Conservation (phyloP, 2,329 filamentous ascomycete genomes). For the Rhynchosporium secalis region DNA sequence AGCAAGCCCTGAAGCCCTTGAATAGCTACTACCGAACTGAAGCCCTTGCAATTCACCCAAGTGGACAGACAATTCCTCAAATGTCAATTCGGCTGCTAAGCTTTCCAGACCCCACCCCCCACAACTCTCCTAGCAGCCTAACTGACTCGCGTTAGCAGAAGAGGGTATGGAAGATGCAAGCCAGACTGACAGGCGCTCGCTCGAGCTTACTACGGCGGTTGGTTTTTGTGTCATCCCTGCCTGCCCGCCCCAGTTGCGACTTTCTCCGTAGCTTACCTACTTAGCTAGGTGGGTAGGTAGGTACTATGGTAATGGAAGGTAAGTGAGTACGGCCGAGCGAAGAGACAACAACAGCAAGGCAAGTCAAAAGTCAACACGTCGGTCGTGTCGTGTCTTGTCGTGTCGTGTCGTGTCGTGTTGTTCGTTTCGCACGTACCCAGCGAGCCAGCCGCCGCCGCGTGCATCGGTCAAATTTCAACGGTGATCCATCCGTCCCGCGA, state of each 20-base stretch:
- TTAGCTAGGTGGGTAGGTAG: too few species aligned
- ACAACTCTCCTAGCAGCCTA: conserved; percentile 7
- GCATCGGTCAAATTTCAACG: conserved; percentile 4
- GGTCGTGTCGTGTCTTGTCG: too few species aligned
- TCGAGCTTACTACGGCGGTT: background rate
- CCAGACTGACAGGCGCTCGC: background rate
- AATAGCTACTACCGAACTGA: too few species aligned
- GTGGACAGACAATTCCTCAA: conserved; percentile 11
- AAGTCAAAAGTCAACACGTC: too few species aligned
- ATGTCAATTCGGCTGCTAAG: conserved; percentile 28
- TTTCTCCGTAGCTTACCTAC: too few species aligned
- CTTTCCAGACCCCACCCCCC: conserved; percentile 15
- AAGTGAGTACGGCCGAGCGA: background rate
- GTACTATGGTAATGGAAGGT: too few species aligned
- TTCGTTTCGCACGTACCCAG: too few species aligned
- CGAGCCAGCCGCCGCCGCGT: background rate
- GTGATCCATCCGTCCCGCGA: too few species aligned
- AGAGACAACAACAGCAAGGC: background rate
- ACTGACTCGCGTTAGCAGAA: conserved; percentile 26
- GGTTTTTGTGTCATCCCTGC: background rate
- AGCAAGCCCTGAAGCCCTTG: too few species aligned
- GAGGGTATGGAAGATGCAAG: background rate
- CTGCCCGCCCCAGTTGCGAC: too few species aligned
- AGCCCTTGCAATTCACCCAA: too few species aligned
- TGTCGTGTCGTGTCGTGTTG: too few species aligned